These are phyloP conservation scores for Pseudonitzschia multiseries DNA, from an alignment of 108 stramenopile genomes.

Conservation along the genomic window DNA sequence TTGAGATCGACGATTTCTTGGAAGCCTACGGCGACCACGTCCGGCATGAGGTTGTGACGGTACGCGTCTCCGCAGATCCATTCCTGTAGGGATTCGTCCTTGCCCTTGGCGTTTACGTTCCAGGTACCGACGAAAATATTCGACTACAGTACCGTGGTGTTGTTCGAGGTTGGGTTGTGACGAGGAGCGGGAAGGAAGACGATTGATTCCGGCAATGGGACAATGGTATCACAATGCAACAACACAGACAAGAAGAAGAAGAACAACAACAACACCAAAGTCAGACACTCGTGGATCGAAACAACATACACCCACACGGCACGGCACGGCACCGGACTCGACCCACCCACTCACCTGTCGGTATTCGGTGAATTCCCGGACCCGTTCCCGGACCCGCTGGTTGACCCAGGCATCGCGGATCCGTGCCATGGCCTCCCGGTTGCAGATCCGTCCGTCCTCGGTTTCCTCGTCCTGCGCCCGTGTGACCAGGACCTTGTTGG, in stretches of 20 bases:
- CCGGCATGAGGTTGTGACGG: slow-evolving; percentile 55
- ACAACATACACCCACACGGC: too few relatives aligned
- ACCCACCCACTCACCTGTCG: slow-evolving; percentile 41
- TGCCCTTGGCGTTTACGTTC: slow-evolving; percentile 99
- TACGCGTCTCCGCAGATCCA: slow-evolving; percentile 91
- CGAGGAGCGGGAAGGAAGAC: too few relatives aligned
- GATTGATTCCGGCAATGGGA: too few relatives aligned
- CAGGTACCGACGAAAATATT: slow-evolving; percentile 89
- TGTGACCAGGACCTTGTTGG: slow-evolving; percentile 36
- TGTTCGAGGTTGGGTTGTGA: too few relatives aligned
- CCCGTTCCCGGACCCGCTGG: slow-evolving; percentile 82
- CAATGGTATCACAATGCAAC: too few relatives aligned
- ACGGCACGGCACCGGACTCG: background rate
- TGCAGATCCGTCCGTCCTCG: slow-evolving; percentile 82
- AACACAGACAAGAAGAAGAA: too few relatives aligned
- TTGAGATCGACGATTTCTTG: slow-evolving; percentile 99
- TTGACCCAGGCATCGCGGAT: slow-evolving; percentile 93
- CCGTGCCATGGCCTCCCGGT: slow-evolving; percentile 78
- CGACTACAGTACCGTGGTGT: background rate
- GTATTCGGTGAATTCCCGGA: slow-evolving; percentile 85
- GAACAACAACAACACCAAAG: too few relatives aligned
- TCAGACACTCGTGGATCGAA: too few relatives aligned
- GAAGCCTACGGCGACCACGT: slow-evolving; percentile 92
- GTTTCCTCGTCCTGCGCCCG: slow-evolving; percentile 80
- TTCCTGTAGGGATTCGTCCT: slow-evolving; percentile 67